Evolutionary conservation across 805 yeast genomes (phyloP).

Genomic region (Hanseniaspora valbyensis): DNA sequence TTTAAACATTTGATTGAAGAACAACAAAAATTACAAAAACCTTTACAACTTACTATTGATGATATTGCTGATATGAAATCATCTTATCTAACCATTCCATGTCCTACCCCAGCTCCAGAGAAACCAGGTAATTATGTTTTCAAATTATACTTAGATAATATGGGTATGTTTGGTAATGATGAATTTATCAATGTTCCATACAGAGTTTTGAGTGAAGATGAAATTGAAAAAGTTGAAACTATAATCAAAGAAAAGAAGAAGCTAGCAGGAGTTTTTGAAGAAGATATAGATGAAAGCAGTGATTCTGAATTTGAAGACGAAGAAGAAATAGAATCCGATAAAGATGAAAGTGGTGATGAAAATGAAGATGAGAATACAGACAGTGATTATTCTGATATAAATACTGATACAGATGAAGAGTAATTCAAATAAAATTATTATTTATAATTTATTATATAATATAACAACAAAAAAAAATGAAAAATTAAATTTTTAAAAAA

Average conservation of each 20-base stretch:
- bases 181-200: constrained; percentile 45
- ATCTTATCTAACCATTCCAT: constrained; percentile 8
- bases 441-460: neutral
- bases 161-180: constrained; percentile 43
- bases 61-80: constrained; percentile 7
- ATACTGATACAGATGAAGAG: constrained; percentile 29
- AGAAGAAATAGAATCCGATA: constrained; percentile 31
- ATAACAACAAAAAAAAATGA: neutral
- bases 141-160: constrained; percentile 23
- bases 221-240: constrained; percentile 14
- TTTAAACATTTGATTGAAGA: constrained; percentile 20
- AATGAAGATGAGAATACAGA: constrained; percentile 40
- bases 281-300: constrained; percentile 42
- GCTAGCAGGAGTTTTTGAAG: constrained; percentile 30
- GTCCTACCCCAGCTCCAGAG: constrained; percentile 13
- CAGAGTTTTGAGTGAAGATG: constrained; percentile 32
- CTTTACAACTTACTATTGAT: neutral
- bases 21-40: constrained; percentile 2
- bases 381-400: constrained; percentile 30
- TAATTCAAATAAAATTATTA: constrained; percentile 13
- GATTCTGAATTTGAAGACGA: constrained; percentile 35
- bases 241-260: constrained; percentile 17
- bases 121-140: constrained; percentile 9
- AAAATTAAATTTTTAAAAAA: too few relatives aligned
- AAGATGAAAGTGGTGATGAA: constrained; percentile 49